A percentile compares a stretch with the other conserved stretches of the same genome.
These are phyloP conservation scores for Pestalotiopsis sp. DNA, from an alignment of 2,329 filamentous ascomycete species.

Conservation along the genomic window DNA sequence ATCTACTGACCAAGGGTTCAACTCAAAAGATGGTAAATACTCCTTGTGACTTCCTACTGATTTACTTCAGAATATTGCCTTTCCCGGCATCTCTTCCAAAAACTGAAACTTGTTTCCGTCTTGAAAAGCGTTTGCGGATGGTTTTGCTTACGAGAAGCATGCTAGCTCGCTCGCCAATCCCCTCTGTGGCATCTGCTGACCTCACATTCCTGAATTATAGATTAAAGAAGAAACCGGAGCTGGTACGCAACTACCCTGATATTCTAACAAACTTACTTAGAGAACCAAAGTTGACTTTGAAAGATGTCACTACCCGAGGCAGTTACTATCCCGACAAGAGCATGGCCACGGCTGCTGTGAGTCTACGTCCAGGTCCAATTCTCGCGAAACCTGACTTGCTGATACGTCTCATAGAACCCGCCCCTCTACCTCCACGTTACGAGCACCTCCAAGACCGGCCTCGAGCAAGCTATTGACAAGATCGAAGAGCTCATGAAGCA, in stretches of 20 bases:
- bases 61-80: constrained; percentile 45
- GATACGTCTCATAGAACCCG: constrained; percentile 69
- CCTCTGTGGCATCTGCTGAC: constrained; percentile 94
- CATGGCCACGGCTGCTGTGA: constrained; percentile 91
- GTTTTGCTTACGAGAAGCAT: constrained; percentile 72
- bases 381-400: constrained; percentile 84
- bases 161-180: constrained; percentile 63
- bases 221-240: constrained; percentile 99
- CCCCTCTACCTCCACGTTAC: constrained; percentile 95
- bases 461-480: constrained; percentile 83
- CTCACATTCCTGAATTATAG: constrained; percentile 81
- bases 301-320: constrained; percentile 99
- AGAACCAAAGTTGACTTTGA: constrained; percentile 61
- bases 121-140: constrained; percentile 51
- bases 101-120: constrained; percentile 30
- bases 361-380: constrained; percentile 34
- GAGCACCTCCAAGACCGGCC: constrained; percentile 86
- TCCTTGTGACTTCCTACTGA: constrained; percentile 70
- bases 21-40: constrained; percentile 99
- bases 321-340: constrained; percentile 97
- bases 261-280: constrained; percentile 45
- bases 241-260: constrained; percentile 78
- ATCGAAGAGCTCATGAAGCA: constrained; percentile 97
- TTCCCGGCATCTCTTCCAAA: constrained; percentile 26
- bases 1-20: constrained; percentile 93